Conservation (phyloP, 805 yeast species). For the Saccharomycopsis capsularis region DNA sequence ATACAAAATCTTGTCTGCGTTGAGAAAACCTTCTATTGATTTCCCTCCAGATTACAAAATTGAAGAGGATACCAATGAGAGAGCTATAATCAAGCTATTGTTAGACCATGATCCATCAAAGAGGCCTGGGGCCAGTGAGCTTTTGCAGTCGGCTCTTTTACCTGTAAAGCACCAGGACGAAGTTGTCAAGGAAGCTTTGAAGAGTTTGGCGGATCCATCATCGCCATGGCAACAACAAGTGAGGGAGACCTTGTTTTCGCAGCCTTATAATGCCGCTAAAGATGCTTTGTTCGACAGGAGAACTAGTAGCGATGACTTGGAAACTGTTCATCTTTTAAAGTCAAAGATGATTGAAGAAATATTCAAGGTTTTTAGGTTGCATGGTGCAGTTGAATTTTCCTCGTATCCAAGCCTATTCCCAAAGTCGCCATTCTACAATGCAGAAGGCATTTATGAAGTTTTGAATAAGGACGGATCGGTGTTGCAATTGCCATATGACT, state of each 20-base stretch:
- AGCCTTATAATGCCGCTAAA: conserved; percentile 77
- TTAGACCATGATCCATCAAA: conserved; percentile 71
- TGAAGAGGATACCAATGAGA: conserved; percentile 48
- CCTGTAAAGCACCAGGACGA: conserved; percentile 90
- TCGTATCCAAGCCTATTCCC: conserved; percentile 70
- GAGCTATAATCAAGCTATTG: conserved; percentile 56
- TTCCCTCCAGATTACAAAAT: conserved; percentile 67
- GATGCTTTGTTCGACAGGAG: conserved; percentile 72
- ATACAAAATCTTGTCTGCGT: conserved; percentile 56
- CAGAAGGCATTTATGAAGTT: conserved; percentile 67
- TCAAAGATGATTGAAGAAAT: conserved; percentile 55
- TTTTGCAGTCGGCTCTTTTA: conserved; percentile 73
- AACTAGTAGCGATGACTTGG: conserved; percentile 22
- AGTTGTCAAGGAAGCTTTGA: conserved; percentile 79
- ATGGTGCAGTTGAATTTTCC: conserved; percentile 81
- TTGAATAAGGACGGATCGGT: conserved; percentile 84
- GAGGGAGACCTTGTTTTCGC: conserved; percentile 75
- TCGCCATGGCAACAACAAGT: conserved; percentile 95
- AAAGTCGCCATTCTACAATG: conserved; percentile 61
- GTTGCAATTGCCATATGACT: conserved; percentile 81
- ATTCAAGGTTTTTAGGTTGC: conserved; percentile 57
- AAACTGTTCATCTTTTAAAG: conserved; percentile 36
- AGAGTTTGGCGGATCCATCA: conserved; percentile 78
- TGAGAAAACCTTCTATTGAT: conserved; percentile 52
- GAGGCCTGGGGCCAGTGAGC: conserved; percentile 73